Evolutionary conservation across 768 basidiomycete species (phyloP).

Genomic region (Mycena sanguinolenta): DNA sequence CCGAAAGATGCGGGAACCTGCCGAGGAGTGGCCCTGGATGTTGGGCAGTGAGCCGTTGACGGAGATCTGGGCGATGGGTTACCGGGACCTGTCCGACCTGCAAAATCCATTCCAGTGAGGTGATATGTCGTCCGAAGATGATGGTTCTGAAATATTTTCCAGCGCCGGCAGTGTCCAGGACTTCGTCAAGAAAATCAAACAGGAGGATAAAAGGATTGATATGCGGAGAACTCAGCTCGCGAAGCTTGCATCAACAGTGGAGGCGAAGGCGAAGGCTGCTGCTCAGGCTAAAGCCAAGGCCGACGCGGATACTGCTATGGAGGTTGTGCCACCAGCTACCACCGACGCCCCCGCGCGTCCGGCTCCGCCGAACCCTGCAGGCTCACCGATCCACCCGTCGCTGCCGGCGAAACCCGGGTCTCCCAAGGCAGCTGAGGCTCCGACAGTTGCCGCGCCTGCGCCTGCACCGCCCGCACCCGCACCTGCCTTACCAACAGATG

Average conservation of each 20-base stretch:
- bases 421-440: constrained; percentile 30
- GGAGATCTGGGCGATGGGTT: constrained; percentile 89
- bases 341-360: constrained; percentile 45
- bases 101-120: constrained; percentile 77
- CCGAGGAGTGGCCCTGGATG: constrained; percentile 72
- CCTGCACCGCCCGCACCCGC: constrained; percentile 41
- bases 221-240: constrained; percentile 59
- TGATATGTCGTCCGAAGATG: constrained; percentile 23
- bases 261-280: constrained; percentile 42
- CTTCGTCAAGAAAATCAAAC: constrained; percentile 78
- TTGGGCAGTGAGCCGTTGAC: constrained; percentile 80
- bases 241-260: constrained; percentile 42
- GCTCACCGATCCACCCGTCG: constrained; percentile 74
- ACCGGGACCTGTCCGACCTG: constrained; percentile 71
- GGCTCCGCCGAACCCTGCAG: constrained; percentile 43
- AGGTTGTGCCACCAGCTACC: constrained; percentile 32
- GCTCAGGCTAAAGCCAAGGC: constrained; percentile 32
- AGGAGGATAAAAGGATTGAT: constrained; percentile 74
- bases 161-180: constrained; percentile 83
- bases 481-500: constrained; percentile 41
- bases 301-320: constrained; percentile 27
- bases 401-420: constrained; percentile 79
- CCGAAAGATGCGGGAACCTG: constrained; percentile 67
- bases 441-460: constrained; percentile 42
- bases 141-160: constrained; percentile 11